Evolutionary conservation across 2,329 filamentous ascomycete genomes (phyloP).

Genomic region (Arthrobotrys iridis): DNA sequence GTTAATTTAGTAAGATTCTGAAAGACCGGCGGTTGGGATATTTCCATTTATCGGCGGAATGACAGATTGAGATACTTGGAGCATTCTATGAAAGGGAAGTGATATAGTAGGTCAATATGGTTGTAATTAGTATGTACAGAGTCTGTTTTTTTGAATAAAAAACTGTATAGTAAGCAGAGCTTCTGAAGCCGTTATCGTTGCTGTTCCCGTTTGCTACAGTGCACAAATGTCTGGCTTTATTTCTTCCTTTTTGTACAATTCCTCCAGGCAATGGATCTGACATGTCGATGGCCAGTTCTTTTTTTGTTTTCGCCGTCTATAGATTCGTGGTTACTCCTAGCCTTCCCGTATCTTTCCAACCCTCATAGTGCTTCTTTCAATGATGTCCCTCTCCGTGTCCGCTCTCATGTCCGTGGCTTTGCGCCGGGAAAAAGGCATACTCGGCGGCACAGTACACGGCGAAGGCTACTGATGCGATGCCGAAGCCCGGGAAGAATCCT

Average conservation of each 20-base stretch:
- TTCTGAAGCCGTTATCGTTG: background rate
- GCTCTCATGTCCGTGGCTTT: conserved; percentile 65
- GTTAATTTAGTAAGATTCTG: background rate
- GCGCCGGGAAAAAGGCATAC: conserved; percentile 82
- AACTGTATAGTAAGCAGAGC: background rate
- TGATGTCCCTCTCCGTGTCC: conserved; percentile 44
- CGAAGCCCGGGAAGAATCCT: conserved; percentile 85
- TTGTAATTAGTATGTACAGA: conserved; percentile 13
- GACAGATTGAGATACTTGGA: no score
- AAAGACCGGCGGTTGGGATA: background rate
- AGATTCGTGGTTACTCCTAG: no score
- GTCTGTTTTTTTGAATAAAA: background rate
- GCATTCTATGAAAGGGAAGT: no score
- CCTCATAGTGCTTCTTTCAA: background rate
- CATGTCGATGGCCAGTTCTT: no score
- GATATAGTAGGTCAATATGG: background rate
- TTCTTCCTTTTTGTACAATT: no score
- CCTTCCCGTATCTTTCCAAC: background rate
- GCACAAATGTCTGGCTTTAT: no score
- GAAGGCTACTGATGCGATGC: conserved; percentile 91
- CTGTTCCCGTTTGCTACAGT: background rate
- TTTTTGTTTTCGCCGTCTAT: no score
- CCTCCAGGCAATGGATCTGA: no score
- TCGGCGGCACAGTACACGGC: conserved; percentile 89
- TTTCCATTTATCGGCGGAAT: background rate